Percentiles rank a stretch among this genome's conserved stretches.
Conservation (phyloP, 2,329 filamentous ascomycete species). For the Gnomoniopsis smithogilvyi region DNA sequence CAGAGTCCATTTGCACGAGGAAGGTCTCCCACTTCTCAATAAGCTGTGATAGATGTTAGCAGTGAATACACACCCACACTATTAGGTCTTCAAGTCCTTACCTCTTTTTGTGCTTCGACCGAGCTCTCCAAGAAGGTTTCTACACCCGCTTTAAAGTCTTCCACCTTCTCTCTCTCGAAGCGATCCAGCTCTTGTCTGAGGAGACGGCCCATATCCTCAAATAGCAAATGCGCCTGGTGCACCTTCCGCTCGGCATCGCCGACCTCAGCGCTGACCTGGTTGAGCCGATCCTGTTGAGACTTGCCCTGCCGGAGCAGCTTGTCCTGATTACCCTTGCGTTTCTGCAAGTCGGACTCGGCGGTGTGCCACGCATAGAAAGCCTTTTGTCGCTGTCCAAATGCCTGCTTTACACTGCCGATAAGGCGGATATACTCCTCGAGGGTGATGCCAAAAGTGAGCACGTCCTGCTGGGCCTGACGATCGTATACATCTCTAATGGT, state of each 20-base stretch:
- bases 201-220: conserved; percentile 94
- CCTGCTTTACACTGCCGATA: conserved; percentile 91
- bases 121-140: conserved; percentile 97
- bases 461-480: conserved; percentile 93
- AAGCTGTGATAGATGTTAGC: conserved; percentile 36
- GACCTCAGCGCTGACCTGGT: conserved; percentile 89
- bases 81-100: conserved; percentile 37
- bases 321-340: conserved; percentile 84
- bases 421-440: conserved; percentile 97
- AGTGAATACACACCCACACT: conserved; percentile 19
- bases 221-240: conserved; percentile 82
- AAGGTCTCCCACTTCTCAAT: conserved; percentile 98
- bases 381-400: conserved; percentile 90
- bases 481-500: conserved; percentile 95
- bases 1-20: conserved; percentile 89
- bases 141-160: conserved; percentile 97
- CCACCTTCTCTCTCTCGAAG: conserved; percentile 96
- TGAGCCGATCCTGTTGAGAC: conserved; percentile 91
- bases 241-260: conserved; percentile 92
- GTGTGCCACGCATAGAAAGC: conserved; percentile 92
- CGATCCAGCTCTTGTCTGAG: conserved; percentile 90
- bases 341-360: conserved; percentile 85
- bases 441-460: conserved; percentile 93
- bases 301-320: conserved; percentile 94
- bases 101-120: conserved; percentile 98